A percentile compares a stretch with the other conserved stretches of the same genome.
Evolutionary conservation across 1,284 basidiomycete species (phyloP).

Genomic region (Pisolithus thermaeus): DNA sequence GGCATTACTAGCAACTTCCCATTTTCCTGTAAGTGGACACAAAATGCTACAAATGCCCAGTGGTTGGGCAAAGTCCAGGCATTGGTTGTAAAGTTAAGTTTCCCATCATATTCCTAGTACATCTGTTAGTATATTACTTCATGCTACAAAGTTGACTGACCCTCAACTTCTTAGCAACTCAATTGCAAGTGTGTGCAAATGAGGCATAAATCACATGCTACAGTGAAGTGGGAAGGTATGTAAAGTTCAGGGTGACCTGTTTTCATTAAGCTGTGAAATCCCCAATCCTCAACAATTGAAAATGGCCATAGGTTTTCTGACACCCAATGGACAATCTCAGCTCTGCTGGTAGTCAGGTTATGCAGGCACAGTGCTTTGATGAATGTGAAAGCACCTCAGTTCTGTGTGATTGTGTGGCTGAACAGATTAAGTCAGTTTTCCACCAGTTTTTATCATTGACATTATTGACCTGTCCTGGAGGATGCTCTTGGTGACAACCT

Average conservation of each 20-base stretch:
- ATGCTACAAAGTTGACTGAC: background rate
- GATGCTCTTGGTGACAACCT: too few relatives aligned
- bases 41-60: conserved; percentile 4
- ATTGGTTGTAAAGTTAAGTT: conserved; percentile 9
- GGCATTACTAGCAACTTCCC: background rate
- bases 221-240: conserved; percentile 7
- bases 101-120: conserved; percentile 8
- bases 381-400: too few relatives aligned
- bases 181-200: conserved; percentile 2
- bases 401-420: too few relatives aligned
- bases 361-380: too few relatives aligned
- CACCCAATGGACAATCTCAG: conserved; percentile 23
- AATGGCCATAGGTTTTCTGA: conserved; percentile 20
- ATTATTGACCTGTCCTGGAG: too few relatives aligned
- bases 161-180: conserved; percentile 3
- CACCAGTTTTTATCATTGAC: too few relatives aligned
- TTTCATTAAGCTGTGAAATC: conserved; percentile 8
- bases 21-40: conserved; percentile 1
- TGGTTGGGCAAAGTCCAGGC: conserved; percentile 13
- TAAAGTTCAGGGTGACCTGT: conserved; percentile 16
- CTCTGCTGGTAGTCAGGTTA: conserved; percentile 6
- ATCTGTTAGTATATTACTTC: background rate
- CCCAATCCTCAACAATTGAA: conserved; percentile 21
- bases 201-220: conserved; percentile 10
- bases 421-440: too few relatives aligned